Evolutionary conservation across 257 asterid species (phyloP).

Genomic region (Cruciata laevipes): DNA sequence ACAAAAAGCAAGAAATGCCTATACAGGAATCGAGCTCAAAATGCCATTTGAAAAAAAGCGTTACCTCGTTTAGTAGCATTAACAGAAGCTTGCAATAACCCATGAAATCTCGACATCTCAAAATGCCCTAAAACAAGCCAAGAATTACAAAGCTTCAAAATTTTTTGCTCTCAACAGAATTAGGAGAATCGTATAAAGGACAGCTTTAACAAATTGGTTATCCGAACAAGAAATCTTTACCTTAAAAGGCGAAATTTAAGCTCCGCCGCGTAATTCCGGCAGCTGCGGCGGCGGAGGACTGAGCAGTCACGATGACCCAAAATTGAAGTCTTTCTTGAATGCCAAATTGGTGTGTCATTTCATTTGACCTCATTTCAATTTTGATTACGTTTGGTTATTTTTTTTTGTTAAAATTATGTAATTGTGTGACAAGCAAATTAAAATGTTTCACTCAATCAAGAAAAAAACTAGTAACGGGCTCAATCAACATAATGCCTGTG

Average conservation of each 20-base stretch:
- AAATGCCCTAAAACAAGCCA: background rate
- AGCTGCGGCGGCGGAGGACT: background rate
- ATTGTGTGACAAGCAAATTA: background rate
- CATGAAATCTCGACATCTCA: conserved; percentile 72
- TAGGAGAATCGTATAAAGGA: background rate
- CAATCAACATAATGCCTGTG: background rate
- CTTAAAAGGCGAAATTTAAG: background rate
- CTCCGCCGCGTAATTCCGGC: background rate
- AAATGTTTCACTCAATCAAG: background rate
- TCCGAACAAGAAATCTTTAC: background rate
- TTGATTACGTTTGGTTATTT: background rate
- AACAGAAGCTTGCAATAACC: conserved; percentile 61
- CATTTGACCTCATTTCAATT: no score
- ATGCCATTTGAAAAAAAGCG: background rate
- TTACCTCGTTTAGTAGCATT: conserved; percentile 78
- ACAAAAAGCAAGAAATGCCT: no score
- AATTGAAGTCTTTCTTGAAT: no score
- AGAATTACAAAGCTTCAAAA: background rate
- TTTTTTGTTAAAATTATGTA: no score
- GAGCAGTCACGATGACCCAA: background rate
- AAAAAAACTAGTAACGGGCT: background rate
- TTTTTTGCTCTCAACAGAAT: background rate
- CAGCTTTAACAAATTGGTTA: background rate
- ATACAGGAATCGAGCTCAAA: no score
- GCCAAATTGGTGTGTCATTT: no score